Conservation (phyloP, 352 stramenopile genomes). For the Phytophthora constricta region DNA sequence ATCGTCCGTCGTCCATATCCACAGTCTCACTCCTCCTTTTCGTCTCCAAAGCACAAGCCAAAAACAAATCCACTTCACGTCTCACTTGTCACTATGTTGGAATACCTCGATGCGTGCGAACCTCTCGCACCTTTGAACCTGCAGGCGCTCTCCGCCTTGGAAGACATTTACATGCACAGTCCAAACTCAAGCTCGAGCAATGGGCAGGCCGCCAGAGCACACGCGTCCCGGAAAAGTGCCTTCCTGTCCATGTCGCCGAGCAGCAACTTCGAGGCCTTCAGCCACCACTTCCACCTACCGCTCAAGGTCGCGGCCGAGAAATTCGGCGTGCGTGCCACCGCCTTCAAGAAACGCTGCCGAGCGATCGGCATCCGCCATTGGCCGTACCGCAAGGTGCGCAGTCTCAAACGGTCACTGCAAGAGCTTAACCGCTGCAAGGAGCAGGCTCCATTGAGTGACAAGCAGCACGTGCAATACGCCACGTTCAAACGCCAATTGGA, state of each 20-base stretch:
- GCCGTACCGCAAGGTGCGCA: slow-evolving; percentile 77
- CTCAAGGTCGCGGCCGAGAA: slow-evolving; percentile 76
- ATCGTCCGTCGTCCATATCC: not conserved
- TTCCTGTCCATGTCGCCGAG: slow-evolving; percentile 59
- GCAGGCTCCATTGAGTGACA: slow-evolving; percentile 61
- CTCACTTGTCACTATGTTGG: slow-evolving; percentile 20
- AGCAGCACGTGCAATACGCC: slow-evolving; percentile 63
- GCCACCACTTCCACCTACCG: slow-evolving; percentile 69
- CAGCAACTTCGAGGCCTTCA: slow-evolving; percentile 80
- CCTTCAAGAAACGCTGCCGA: slow-evolving; percentile 80
- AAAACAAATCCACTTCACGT: not conserved
- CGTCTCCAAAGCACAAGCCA: slow-evolving; percentile 25
- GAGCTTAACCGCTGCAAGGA: slow-evolving; percentile 69
- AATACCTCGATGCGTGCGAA: slow-evolving; percentile 18
- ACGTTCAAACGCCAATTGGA: slow-evolving; percentile 74
- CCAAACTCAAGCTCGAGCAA: slow-evolving; percentile 19
- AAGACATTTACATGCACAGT: slow-evolving; percentile 49
- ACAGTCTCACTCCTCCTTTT: slow-evolving; percentile 30
- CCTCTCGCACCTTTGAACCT: slow-evolving; percentile 37
- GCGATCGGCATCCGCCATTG: slow-evolving; percentile 78
- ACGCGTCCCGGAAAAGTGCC: slow-evolving; percentile 50
- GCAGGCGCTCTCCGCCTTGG: slow-evolving; percentile 34
- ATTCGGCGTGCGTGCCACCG: slow-evolving; percentile 74
- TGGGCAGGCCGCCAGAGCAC: slow-evolving; percentile 32
- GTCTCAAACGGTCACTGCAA: slow-evolving; percentile 68